A percentile compares a stretch with the other conserved stretches of the same genome.
Conservation (phyloP, 179 eudicot genomes). For the Pouteria campechiana region DNA sequence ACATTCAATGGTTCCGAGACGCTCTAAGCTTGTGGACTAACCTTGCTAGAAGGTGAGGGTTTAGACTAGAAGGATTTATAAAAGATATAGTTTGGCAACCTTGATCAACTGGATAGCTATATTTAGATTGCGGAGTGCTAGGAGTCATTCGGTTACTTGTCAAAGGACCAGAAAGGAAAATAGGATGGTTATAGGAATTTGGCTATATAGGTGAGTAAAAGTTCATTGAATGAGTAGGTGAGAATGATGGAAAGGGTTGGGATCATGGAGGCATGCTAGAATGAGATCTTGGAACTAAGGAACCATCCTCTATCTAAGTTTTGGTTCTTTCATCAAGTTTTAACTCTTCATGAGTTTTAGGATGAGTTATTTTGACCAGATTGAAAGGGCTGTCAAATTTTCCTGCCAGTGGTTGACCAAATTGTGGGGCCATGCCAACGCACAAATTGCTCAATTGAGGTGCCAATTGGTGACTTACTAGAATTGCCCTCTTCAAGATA, state of each 20-base stretch:
- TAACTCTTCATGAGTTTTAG: constrained; percentile 83
- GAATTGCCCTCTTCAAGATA: too few relatives aligned
- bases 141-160: constrained; percentile 26
- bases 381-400: constrained; percentile 40
- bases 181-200: constrained; percentile 25
- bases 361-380: constrained; percentile 83
- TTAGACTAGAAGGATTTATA: constrained; percentile 24
- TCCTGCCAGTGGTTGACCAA: constrained; percentile 47
- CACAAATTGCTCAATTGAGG: constrained; percentile 61
- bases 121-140: constrained; percentile 25
- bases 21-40: constrained; percentile 10
- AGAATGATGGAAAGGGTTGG: constrained; percentile 33
- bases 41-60: constrained; percentile 17
- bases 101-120: constrained; percentile 32
- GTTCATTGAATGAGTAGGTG: constrained; percentile 29
- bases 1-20: constrained; percentile 10
- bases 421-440: constrained; percentile 41
- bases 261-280: constrained; percentile 31
- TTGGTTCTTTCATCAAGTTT: constrained; percentile 39
- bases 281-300: constrained; percentile 32
- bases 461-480: constrained; percentile 39
- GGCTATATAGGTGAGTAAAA: too few relatives aligned
- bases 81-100: constrained; percentile 20
- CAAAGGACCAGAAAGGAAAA: constrained; percentile 24
- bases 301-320: constrained; percentile 17